A percentile compares a stretch with the other conserved stretches of the same genome.
Conservation (phyloP, 1,139 yeast species). For the Spathaspora sp. region DNA sequence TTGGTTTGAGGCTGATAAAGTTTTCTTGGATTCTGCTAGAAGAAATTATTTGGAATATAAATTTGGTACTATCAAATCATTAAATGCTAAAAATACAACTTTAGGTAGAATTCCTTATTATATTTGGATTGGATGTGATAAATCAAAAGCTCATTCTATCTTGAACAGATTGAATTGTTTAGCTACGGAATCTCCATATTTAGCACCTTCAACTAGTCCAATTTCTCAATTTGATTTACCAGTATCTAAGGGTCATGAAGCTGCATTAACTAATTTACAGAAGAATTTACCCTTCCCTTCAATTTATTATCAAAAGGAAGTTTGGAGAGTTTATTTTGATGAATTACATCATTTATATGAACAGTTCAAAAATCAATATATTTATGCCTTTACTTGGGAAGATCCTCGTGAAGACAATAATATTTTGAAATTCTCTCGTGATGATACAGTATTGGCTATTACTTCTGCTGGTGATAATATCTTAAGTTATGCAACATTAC, state of each 20-base stretch:
- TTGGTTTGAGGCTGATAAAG: constrained; percentile 87
- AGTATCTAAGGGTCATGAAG: constrained; percentile 71
- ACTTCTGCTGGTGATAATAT: constrained; percentile 87
- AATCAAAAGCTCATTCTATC: constrained; percentile 57
- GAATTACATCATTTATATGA: constrained; percentile 65
- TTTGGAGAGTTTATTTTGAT: constrained; percentile 80
- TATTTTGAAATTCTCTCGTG: constrained; percentile 56
- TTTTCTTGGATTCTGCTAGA: constrained; percentile 74
- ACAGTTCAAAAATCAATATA: constrained; percentile 75
- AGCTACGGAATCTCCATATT: constrained; percentile 79
- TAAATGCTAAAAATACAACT: constrained; percentile 61
- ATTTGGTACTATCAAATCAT: constrained; percentile 75
- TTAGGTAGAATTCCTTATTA: constrained; percentile 79
- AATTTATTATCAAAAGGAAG: constrained; percentile 69
- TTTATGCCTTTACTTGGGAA: constrained; percentile 89
- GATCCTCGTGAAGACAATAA: constrained; percentile 80
- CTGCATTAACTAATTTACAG: constrained; percentile 60
- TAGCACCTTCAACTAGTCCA: constrained; percentile 53
- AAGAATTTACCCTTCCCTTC: constrained; percentile 78
- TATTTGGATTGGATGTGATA: constrained; percentile 81
- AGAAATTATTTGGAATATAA: constrained; percentile 80
- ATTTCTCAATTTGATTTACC: constrained; percentile 28
- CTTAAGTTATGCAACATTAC: constrained; percentile 68
- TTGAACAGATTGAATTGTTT: constrained; percentile 65
- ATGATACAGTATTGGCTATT: constrained; percentile 76